Evolutionary conservation across 176 grass and related monocot genomes (phyloP).

Genomic region (Eragrostis nindensis): DNA sequence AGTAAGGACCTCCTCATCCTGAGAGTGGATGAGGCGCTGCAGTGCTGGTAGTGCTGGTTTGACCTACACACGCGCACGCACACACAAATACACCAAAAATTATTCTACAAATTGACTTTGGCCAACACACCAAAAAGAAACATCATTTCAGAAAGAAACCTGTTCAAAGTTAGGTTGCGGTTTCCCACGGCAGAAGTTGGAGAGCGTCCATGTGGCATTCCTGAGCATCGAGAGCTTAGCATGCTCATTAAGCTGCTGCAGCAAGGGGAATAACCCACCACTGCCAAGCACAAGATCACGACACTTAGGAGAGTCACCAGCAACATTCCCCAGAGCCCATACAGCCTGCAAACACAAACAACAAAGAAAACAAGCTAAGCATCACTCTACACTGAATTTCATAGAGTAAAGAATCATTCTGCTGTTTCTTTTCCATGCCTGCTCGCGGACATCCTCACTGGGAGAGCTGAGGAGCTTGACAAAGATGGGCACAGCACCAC

Average conservation of each 20-base stretch:
- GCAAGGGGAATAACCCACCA: conserved; percentile 67
- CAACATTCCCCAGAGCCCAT: conserved; percentile 96
- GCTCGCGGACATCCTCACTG: conserved; percentile 87
- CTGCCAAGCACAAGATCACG: conserved; percentile 82
- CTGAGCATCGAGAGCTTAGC: conserved; percentile 95
- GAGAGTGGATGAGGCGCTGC: conserved; percentile 81
- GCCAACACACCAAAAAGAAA: neutral
- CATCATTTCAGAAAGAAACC: conserved; percentile 50
- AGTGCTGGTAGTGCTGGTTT: conserved; percentile 84
- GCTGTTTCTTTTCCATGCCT: conserved; percentile 42
- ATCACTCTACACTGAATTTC: neutral
- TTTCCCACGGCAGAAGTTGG: conserved; percentile 94
- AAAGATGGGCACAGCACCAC: conserved; percentile 85
- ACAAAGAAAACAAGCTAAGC: neutral
- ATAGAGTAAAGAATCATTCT: neutral
- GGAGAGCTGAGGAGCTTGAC: conserved; percentile 76
- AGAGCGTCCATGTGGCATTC: conserved; percentile 95
- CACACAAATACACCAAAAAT: conserved; percentile 28
- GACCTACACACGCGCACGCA: conserved; percentile 71
- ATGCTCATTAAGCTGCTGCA: conserved; percentile 87
- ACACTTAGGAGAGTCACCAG: conserved; percentile 89
- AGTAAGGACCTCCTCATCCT: conserved; percentile 94
- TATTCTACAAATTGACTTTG: conserved; percentile 1
- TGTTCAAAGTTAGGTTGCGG: conserved; percentile 88
- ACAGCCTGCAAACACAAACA: conserved; percentile 71